These are phyloP conservation scores for Penicillium bovifimosum DNA, from an alignment of 495 filamentous ascomycete genomes.

Conservation along the genomic window DNA sequence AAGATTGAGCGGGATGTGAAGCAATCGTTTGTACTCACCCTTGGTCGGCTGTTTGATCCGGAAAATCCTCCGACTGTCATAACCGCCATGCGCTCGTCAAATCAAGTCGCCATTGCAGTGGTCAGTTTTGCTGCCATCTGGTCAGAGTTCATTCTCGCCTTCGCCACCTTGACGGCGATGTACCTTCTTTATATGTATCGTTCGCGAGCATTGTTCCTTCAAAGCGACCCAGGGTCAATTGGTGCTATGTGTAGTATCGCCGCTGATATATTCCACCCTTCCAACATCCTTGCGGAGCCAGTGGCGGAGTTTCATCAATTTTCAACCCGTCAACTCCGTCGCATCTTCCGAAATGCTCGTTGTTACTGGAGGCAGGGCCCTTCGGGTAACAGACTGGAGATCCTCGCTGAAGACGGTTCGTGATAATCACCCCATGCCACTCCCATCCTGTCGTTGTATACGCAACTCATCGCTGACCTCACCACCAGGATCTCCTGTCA, in stretches of 20 bases:
- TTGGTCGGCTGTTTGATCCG: constrained; percentile 35
- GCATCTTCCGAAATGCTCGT: constrained; percentile 28
- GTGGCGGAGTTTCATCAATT: constrained; percentile 33
- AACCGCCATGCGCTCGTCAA: constrained; percentile 19
- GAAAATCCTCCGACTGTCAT: constrained; percentile 21
- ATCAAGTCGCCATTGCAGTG: constrained; percentile 30
- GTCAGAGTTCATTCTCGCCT: constrained; percentile 30
- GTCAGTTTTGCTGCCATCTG: constrained; percentile 30
- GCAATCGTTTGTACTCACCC: constrained; percentile 33
- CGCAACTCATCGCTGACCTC: constrained; percentile 3
- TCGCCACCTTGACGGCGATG: constrained; percentile 22
- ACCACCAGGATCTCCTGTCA: constrained; percentile 21
- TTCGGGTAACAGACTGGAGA: constrained; percentile 29
- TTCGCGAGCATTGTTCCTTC: constrained; percentile 30
- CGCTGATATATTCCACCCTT: constrained; percentile 31
- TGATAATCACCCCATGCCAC: not conserved
- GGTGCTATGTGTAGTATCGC: constrained; percentile 41
- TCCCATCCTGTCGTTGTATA: not conserved
- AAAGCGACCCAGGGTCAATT: constrained; percentile 38
- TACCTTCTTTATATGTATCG: constrained; percentile 30
- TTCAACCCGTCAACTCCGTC: constrained; percentile 35
- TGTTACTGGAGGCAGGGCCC: constrained; percentile 33
- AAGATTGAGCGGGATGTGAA: constrained; percentile 31
- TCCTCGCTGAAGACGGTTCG: constrained; percentile 33
- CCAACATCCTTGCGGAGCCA: constrained; percentile 30